A percentile compares a stretch with the other conserved stretches of the same genome.
Conservation (phyloP, 2,329 filamentous ascomycete species). For the Verticillium alfalfae region DNA sequence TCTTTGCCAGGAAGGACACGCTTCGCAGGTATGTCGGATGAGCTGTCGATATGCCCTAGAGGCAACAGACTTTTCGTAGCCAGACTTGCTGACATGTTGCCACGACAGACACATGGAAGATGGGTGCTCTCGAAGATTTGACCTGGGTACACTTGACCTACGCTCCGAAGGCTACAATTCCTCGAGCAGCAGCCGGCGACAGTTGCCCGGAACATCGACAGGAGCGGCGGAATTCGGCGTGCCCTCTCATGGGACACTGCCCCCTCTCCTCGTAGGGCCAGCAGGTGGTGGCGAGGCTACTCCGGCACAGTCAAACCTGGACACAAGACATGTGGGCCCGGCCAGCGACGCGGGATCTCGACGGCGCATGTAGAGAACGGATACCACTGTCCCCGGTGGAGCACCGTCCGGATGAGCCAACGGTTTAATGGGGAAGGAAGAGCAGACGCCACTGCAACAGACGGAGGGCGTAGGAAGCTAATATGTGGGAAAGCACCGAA, state of each 20-base stretch:
- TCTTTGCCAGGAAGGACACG: constrained; percentile 78
- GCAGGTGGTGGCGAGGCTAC: background rate
- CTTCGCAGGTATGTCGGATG: constrained; percentile 60
- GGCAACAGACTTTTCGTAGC: background rate
- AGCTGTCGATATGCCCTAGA: background rate
- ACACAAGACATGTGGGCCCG: background rate
- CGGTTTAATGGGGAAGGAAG: background rate
- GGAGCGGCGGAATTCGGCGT: background rate
- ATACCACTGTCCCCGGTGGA: background rate
- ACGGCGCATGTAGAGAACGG: background rate
- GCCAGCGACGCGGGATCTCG: background rate
- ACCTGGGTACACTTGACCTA: constrained; percentile 46
- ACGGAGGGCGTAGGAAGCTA: background rate
- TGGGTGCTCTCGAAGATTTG: constrained; percentile 65
- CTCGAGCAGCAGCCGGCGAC: background rate
- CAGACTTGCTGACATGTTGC: background rate
- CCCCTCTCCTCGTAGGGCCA: background rate
- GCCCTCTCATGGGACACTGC: background rate
- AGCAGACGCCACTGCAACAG: background rate
- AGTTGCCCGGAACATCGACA: background rate
- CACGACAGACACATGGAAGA: constrained; percentile 65
- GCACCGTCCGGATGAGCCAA: background rate
- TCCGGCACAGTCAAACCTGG: background rate
- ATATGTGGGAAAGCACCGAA: background rate
- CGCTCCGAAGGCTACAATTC: constrained; percentile 10